Evolutionary conservation across 2,329 filamentous ascomycete species (phyloP).

Genomic region (Penicillium sp.): DNA sequence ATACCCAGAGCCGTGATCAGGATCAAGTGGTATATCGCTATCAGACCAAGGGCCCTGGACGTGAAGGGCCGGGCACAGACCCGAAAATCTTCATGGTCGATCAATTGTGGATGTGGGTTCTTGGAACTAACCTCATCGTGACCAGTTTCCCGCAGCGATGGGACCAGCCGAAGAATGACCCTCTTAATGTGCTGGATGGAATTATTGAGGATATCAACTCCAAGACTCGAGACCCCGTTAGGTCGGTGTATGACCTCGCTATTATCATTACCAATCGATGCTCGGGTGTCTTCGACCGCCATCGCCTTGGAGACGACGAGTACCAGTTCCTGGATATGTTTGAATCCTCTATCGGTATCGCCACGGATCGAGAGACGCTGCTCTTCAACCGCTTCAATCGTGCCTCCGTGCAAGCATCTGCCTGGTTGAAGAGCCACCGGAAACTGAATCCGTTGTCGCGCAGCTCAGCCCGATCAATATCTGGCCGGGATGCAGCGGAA

Average conservation of each 20-base stretch:
- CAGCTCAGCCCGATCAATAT: slow-evolving; percentile 16
- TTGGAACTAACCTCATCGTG: slow-evolving; percentile 64
- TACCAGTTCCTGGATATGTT: slow-evolving; percentile 73
- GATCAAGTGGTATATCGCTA: slow-evolving; percentile 72
- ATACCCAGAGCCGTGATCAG: slow-evolving; percentile 64
- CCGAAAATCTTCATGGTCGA: slow-evolving; percentile 72
- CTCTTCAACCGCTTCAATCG: slow-evolving; percentile 66
- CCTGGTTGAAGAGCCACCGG: slow-evolving; percentile 60
- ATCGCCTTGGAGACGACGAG: slow-evolving; percentile 63
- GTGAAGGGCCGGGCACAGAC: slow-evolving; percentile 46
- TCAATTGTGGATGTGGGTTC: slow-evolving; percentile 70
- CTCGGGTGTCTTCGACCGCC: slow-evolving; percentile 66
- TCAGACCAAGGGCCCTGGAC: slow-evolving; percentile 47
- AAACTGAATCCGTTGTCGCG: slow-evolving; percentile 43
- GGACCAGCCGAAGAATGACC: slow-evolving; percentile 65
- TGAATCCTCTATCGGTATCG: slow-evolving; percentile 64
- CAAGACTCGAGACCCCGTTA: slow-evolving; percentile 65
- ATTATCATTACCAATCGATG: slow-evolving; percentile 67
- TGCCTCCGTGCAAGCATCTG: slow-evolving; percentile 63
- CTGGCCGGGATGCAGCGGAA: slow-evolving; percentile 12
- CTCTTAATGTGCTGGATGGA: slow-evolving; percentile 65
- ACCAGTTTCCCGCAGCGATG: slow-evolving; percentile 48
- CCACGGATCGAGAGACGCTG: slow-evolving; percentile 61
- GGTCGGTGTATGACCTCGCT: slow-evolving; percentile 67
- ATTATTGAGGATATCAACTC: slow-evolving; percentile 70